A percentile compares a stretch with the other conserved stretches of the same genome.
Conservation (phyloP, 345 rosid species). For the Bretschneidera sinensis region DNA sequence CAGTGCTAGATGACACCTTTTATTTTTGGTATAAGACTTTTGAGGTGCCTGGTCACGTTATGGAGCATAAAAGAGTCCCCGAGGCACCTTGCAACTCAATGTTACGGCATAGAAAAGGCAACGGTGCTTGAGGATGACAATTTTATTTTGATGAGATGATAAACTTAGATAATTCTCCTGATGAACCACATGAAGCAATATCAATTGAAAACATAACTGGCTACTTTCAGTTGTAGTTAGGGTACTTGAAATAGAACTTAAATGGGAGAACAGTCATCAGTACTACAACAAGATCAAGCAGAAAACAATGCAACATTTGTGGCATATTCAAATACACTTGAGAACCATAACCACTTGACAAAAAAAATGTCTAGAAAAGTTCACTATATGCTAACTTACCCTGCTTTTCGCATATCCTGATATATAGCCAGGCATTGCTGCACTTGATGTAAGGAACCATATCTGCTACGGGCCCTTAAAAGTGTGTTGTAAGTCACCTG, state of each 20-base stretch:
- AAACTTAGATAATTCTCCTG: no score
- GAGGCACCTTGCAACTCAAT: no score
- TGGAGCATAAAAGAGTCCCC: no score
- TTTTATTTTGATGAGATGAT: no score
- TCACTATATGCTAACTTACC: conserved; percentile 37
- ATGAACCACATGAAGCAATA: neutral
- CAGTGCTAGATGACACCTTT: no score
- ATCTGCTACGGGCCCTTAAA: conserved; percentile 69
- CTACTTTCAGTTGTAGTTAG: neutral
- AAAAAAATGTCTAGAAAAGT: neutral
- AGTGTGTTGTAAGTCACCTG: conserved; percentile 92
- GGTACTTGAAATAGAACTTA: neutral
- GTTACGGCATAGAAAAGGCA: no score
- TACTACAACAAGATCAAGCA: neutral
- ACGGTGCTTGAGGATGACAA: no score
- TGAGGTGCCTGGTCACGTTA: no score
- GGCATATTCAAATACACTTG: neutral
- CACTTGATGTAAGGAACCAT: conserved; percentile 79
- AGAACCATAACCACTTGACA: neutral
- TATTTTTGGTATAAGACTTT: no score
- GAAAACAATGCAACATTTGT: neutral
- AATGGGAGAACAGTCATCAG: no score
- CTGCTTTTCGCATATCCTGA: conserved; percentile 89
- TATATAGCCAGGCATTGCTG: conserved; percentile 83
- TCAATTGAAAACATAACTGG: neutral